These are phyloP conservation scores for Jasminum sambac DNA, from an alignment of 257 asterid species.

Conservation along the genomic window DNA sequence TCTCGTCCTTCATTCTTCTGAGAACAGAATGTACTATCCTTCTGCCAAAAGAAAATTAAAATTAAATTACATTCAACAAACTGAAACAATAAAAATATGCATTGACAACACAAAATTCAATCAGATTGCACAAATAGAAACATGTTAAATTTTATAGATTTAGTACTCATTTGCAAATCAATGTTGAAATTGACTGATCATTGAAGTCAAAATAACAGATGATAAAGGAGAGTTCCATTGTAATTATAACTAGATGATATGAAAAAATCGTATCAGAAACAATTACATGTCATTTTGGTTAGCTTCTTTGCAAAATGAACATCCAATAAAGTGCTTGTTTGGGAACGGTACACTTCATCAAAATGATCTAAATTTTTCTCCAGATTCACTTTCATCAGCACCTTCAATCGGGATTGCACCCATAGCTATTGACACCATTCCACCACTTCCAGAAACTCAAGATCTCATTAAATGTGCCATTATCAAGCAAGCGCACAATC, in stretches of 20 bases:
- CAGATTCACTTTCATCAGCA: no score
- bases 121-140: conserved; percentile 17
- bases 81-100: conserved; percentile 11
- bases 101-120: background rate
- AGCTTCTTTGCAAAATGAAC: conserved; percentile 16
- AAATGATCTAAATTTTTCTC: no score
- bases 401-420: no score
- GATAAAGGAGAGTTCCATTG: background rate
- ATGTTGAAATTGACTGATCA: conserved; percentile 14
- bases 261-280: conserved; percentile 4
- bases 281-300: conserved; percentile 22
- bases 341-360: no score
- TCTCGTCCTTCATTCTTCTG: conserved; percentile 71
- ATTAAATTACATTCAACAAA: conserved; percentile 8
- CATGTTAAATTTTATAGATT: background rate
- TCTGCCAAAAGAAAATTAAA: conserved; percentile 39
- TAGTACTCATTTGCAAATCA: background rate
- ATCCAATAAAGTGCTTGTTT: background rate
- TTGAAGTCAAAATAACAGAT: conserved; percentile 19
- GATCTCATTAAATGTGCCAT: no score
- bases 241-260: conserved; percentile 8
- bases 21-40: conserved; percentile 39
- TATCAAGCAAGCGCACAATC: no score
- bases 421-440: background rate
- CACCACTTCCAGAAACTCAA: no score